phyloP scores from a whole-genome alignment of 2,329 filamentous ascomycete species.

The Pyricularia sp. region DNA sequence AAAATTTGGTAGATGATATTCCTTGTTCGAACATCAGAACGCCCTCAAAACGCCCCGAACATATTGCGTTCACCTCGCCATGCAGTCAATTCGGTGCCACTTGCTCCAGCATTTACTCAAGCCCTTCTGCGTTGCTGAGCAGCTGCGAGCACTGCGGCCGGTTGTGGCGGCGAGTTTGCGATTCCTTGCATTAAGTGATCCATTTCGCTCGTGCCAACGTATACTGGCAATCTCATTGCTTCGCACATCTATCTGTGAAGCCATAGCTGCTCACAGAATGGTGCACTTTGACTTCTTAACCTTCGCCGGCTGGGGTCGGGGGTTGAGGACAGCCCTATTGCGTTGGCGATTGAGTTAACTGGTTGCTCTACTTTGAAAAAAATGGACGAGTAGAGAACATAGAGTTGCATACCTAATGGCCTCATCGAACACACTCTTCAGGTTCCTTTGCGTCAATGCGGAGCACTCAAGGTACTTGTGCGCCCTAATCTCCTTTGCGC shows the following conservation, averaged over 20 bases:
- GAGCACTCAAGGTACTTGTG: slow-evolving; percentile 98
- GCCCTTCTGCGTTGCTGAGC: background rate
- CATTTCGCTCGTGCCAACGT: background rate
- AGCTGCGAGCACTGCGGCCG: background rate
- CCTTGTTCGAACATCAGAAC: background rate
- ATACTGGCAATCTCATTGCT: background rate
- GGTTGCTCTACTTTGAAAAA: slow-evolving; percentile 11
- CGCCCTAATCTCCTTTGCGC: slow-evolving; percentile 87
- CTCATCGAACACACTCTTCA: slow-evolving; percentile 98
- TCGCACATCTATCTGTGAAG: background rate
- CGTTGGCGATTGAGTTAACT: slow-evolving; percentile 11
- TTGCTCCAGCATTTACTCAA: background rate
- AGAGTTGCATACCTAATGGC: slow-evolving; percentile 70
- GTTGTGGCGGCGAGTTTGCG: background rate
- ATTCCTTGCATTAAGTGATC: background rate
- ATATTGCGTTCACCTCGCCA: background rate
- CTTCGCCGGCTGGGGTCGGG: slow-evolving; percentile 43
- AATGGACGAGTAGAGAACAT: slow-evolving; percentile 7
- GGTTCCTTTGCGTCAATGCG: slow-evolving; percentile 85
- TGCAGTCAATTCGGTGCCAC: background rate
- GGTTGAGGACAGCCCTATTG: slow-evolving; percentile 56
- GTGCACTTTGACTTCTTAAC: slow-evolving; percentile 55
- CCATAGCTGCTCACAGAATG: slow-evolving; percentile 41
- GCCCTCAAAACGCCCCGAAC: background rate
- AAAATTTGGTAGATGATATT: background rate